Conservation (phyloP, 805 yeast genomes). For the Candida nanaspora region DNA sequence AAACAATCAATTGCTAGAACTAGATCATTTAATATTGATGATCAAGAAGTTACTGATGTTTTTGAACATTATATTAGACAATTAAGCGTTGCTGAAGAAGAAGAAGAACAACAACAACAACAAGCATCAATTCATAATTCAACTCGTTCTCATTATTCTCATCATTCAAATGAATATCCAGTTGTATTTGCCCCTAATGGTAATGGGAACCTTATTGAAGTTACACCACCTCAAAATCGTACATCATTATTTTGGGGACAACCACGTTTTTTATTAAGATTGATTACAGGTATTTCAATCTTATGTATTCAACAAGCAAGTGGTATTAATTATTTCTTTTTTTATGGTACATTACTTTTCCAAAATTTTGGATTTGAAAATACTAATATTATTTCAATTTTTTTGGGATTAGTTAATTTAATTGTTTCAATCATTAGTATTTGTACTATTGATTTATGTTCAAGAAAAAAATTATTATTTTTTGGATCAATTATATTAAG, state of each 20-base stretch:
- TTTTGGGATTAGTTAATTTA: constrained; percentile 49
- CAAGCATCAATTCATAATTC: too few species aligned
- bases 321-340: constrained; percentile 64
- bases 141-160: too few species aligned
- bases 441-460: constrained; percentile 38
- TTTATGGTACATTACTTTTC: constrained; percentile 57
- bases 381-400: constrained; percentile 48
- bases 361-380: constrained; percentile 41
- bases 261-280: constrained; percentile 22
- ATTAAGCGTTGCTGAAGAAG: not conserved
- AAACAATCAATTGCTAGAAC: constrained; percentile 13
- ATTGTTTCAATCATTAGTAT: constrained; percentile 43
- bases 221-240: too few species aligned
- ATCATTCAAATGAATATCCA: too few species aligned
- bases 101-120: constrained; percentile 4
- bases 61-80: not conserved
- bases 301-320: constrained; percentile 40
- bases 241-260: too few species aligned
- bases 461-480: constrained; percentile 39
- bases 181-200: too few species aligned
- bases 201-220: too few species aligned
- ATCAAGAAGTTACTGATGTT: not conserved
- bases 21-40: constrained; percentile 3
- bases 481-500: constrained; percentile 44
- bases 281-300: constrained; percentile 22